phyloP scores from a whole-genome alignment of 148 eudicot genomes.

The Chenopodium formosanum region DNA sequence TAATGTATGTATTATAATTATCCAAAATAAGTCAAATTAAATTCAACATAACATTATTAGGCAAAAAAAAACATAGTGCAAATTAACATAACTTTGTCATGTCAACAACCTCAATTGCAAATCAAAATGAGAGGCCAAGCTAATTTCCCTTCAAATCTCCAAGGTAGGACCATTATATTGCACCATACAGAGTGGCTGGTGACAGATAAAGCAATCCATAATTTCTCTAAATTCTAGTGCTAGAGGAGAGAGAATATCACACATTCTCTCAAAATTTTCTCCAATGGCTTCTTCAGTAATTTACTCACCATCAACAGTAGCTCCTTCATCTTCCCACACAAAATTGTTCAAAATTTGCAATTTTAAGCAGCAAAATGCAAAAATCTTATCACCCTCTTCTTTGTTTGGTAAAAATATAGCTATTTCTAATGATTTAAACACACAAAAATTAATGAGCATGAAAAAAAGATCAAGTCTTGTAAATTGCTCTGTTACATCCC shows the following conservation, averaged over 20 bases:
- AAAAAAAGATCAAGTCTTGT: constrained; percentile 15
- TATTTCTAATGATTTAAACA: not conserved
- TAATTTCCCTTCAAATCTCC: not conserved
- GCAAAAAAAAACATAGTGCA: no score
- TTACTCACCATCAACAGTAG: constrained; percentile 28
- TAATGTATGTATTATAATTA: no score
- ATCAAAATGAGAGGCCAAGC: not conserved
- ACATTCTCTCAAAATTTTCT: not conserved
- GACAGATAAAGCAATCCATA: constrained; percentile 23
- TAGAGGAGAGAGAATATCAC: not conserved
- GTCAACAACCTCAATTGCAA: not conserved
- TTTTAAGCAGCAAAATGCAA: constrained; percentile 14
- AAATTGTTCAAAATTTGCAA: constrained; percentile 8
- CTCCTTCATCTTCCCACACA: constrained; percentile 21
- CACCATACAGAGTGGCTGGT: constrained; percentile 16
- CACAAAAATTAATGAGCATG: not conserved
- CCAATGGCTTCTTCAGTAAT: constrained; percentile 43
- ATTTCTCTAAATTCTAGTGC: not conserved
- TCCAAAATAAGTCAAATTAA: no score
- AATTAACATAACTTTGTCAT: not conserved
- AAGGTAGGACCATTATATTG: constrained; percentile 10
- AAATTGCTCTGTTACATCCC: constrained; percentile 42
- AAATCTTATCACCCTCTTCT: constrained; percentile 16
- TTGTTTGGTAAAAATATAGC: constrained; percentile 24
- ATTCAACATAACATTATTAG: no score